Conservation (phyloP, 495 filamentous ascomycete genomes). For the Penicillium parvum region DNA sequence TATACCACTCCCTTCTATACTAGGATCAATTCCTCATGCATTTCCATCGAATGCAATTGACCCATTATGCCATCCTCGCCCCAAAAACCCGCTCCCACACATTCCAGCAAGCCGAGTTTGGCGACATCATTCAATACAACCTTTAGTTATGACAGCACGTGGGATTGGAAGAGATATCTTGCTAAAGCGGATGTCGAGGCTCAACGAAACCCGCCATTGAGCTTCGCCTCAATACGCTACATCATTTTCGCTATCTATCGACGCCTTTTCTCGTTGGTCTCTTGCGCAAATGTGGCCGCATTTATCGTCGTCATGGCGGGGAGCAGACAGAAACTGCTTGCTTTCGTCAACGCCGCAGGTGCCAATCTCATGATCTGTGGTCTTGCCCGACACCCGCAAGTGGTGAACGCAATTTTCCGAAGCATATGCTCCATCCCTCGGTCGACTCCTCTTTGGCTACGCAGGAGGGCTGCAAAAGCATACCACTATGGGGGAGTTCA, state of each 20-base stretch:
- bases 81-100: not conserved
- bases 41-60: not conserved
- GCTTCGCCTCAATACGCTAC: constrained; percentile 18
- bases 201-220: not conserved
- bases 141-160: not conserved
- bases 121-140: constrained; percentile 2
- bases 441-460: constrained; percentile 51
- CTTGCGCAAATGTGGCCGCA: constrained; percentile 35
- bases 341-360: not conserved
- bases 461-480: constrained; percentile 55
- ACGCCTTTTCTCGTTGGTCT: constrained; percentile 35
- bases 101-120: constrained; percentile 7
- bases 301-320: constrained; percentile 29
- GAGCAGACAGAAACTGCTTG: constrained; percentile 3
- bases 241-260: constrained; percentile 27
- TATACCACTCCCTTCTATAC: no score
- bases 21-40: no score
- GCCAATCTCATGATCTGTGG: constrained; percentile 37
- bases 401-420: constrained; percentile 59
- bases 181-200: not conserved
- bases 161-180: constrained; percentile 1
- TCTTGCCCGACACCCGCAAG: constrained; percentile 59
- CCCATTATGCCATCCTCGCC: not conserved
- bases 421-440: constrained; percentile 47
- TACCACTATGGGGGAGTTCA: constrained; percentile 67